Evolutionary conservation across 2,329 filamentous ascomycete species (phyloP), one percentile per base, ranked within the genome.

Genomic region (Corniculantispora saksenae): DNA sequence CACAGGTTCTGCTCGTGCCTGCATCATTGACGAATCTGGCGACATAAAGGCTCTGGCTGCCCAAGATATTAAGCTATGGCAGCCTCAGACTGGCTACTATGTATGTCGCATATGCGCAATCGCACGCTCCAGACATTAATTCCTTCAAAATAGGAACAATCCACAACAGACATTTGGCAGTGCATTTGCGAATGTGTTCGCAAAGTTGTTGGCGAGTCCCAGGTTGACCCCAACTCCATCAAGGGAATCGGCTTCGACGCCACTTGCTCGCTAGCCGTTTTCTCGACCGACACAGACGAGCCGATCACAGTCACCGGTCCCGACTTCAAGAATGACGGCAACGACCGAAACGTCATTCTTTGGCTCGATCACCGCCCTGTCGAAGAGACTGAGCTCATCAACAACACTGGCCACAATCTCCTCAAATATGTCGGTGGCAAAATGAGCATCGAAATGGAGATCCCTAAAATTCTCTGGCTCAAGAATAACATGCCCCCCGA

Each of bases 391-490:
- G 89, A 92, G 68, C 91, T 92, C 80, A 97, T 99, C 81, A 99
- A 99, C 77, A 88, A 88, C 63, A 98, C 95, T 3, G 85, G 89
- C 61, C 95, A 99, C 82, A 95, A 96, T 77, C 83, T 99, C 62
- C 87, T 99, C 66, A 91, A 93, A 73, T 99, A 99, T 75, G 95
- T 99, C 21, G 95, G 95, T 71, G 95, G 95, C 68, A 94, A 91
- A 76, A 99, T 99, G 95, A 97, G 93, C 76, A 94, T 97, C 69
- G 95, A 99, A 83, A 99, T 99, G 95, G 95, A 99, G 78, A 96
- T 99, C 64, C 95, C 95, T 69, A 99, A 99, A 81, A 92, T 97
- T 1, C 84, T 98, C 65, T 99, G 95, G 95, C 85, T 99, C 75
- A 98, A 98, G 85, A 97, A 97, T 79, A 87, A 98, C 80, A 98